Percentiles rank a stretch among this genome's conserved stretches.
Evolutionary conservation across 352 stramenopile species (phyloP).

Genomic region (Globisporangium alternatum): DNA sequence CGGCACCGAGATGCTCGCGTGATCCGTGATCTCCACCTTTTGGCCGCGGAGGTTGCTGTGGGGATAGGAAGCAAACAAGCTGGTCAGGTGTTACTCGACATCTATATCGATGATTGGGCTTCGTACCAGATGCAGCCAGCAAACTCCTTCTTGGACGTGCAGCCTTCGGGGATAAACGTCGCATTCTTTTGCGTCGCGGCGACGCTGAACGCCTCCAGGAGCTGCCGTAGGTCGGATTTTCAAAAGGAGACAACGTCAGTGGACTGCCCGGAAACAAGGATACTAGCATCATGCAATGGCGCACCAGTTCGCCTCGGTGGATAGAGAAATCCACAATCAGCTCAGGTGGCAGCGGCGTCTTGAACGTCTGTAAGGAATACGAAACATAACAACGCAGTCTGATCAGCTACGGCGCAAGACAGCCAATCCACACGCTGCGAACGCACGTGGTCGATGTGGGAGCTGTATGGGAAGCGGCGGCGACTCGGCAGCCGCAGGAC

Average conservation of each 20-base stretch:
- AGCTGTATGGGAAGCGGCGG: conserved; percentile 77
- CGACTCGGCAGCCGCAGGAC: conserved; percentile 71
- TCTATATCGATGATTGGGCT: not conserved
- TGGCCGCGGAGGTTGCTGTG: conserved; percentile 66
- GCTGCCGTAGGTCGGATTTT: conserved; percentile 24
- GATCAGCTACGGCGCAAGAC: not conserved
- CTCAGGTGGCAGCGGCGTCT: conserved; percentile 62
- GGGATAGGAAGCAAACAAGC: too few relatives aligned
- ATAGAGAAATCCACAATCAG: conserved; percentile 85
- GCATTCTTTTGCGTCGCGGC: conserved; percentile 51
- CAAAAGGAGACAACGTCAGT: not conserved
- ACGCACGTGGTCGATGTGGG: conserved; percentile 75
- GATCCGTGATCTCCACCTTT: conserved; percentile 76
- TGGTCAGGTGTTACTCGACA: not conserved
- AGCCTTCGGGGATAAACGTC: conserved; percentile 54
- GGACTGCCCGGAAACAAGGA: not conserved
- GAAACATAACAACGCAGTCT: not conserved
- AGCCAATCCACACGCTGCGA: not conserved
- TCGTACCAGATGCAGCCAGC: conserved; percentile 73
- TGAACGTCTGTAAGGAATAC: conserved; percentile 45
- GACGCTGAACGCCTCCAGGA: conserved; percentile 74
- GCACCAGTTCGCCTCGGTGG: conserved; percentile 72
- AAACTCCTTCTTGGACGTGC: conserved; percentile 77
- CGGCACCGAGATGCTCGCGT: conserved; percentile 58
- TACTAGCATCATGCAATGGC: not conserved